A percentile compares a stretch with the other conserved stretches of the same genome.
These are phyloP conservation scores for Amanita subjunquillea DNA, from an alignment of 768 basidiomycete species.

Conservation along the genomic window DNA sequence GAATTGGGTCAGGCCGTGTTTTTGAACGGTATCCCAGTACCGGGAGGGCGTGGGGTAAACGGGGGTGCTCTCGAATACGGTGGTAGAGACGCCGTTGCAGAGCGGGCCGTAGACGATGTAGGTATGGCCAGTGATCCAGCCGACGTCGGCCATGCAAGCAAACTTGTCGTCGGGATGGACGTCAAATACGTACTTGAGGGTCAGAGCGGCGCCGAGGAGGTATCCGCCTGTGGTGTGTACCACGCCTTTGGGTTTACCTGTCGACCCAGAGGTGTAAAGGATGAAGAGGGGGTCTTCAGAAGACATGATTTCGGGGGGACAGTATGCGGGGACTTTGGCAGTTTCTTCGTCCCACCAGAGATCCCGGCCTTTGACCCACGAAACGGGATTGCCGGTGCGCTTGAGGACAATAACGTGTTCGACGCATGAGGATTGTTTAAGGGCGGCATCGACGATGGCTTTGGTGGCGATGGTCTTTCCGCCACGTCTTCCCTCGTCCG, in stretches of 20 bases:
- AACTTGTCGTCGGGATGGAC: conserved; percentile 94
- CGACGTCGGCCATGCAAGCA: conserved; percentile 97
- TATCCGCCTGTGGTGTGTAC: conserved; percentile 87
- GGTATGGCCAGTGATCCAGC: conserved; percentile 98
- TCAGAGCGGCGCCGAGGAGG: conserved; percentile 83
- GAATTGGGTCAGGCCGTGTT: conserved; percentile 91
- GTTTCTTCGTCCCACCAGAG: conserved; percentile 96
- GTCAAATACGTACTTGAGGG: conserved; percentile 97
- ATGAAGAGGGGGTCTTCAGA: conserved; percentile 98
- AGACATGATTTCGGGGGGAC: conserved; percentile 79
- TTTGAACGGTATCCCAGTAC: conserved; percentile 95
- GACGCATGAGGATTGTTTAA: conserved; percentile 75
- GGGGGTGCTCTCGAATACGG: conserved; percentile 93
- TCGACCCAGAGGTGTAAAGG: conserved; percentile 93
- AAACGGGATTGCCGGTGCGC: conserved; percentile 76
- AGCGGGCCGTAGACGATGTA: conserved; percentile 97
- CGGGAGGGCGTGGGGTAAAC: conserved; percentile 93
- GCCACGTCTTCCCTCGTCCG: conserved; percentile 89
- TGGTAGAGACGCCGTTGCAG: conserved; percentile 72
- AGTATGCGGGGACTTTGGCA: conserved; percentile 76
- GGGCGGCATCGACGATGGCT: conserved; percentile 84
- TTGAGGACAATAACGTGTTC: conserved; percentile 86
- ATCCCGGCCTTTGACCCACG: conserved; percentile 79
- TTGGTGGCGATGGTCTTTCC: conserved; percentile 95
- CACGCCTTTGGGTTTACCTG: conserved; percentile 95